Evolutionary conservation across 108 stramenopile genomes (phyloP).

Genomic region (Bacterosira constricta): DNA sequence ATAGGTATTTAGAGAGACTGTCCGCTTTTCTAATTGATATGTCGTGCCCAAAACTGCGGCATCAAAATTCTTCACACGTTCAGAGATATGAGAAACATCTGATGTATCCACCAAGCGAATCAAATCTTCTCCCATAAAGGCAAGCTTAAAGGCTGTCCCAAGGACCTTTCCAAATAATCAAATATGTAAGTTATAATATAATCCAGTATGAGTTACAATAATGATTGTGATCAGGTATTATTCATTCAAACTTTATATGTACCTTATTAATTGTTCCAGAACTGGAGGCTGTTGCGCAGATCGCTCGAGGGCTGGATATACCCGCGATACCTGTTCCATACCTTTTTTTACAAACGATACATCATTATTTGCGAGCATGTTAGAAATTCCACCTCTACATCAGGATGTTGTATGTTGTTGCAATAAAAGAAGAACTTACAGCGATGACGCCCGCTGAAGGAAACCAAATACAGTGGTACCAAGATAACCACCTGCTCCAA

Average conservation of each 20-base stretch:
- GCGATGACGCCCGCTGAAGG: conserved; percentile 67
- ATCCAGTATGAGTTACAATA: neutral
- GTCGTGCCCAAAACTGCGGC: conserved; percentile 65
- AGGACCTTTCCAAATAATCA: conserved; percentile 26
- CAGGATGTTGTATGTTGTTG: neutral
- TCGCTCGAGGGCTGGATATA: conserved; percentile 50
- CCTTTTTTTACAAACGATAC: conserved; percentile 4
- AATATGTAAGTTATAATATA: neutral
- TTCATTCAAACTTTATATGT: neutral
- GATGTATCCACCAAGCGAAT: conserved; percentile 65
- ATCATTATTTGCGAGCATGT: neutral
- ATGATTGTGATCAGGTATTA: neutral
- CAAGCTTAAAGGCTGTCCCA: conserved; percentile 63
- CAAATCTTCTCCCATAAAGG: conserved; percentile 73
- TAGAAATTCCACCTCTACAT: no score
- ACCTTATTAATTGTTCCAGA: conserved; percentile 57
- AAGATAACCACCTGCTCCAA: conserved; percentile 80
- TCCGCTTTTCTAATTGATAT: conserved; percentile 57
- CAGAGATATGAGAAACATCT: conserved; percentile 49
- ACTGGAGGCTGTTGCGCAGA: conserved; percentile 63
- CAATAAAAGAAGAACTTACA: conserved; percentile 29
- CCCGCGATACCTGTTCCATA: conserved; percentile 81
- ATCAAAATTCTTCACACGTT: conserved; percentile 59
- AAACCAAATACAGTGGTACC: conserved; percentile 75
- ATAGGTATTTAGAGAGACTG: conserved; percentile 67